Percentiles rank a stretch among this genome's conserved stretches.
Conservation (phyloP, 2,329 filamentous ascomycete genomes). For the Talaromyces amestolkiae region DNA sequence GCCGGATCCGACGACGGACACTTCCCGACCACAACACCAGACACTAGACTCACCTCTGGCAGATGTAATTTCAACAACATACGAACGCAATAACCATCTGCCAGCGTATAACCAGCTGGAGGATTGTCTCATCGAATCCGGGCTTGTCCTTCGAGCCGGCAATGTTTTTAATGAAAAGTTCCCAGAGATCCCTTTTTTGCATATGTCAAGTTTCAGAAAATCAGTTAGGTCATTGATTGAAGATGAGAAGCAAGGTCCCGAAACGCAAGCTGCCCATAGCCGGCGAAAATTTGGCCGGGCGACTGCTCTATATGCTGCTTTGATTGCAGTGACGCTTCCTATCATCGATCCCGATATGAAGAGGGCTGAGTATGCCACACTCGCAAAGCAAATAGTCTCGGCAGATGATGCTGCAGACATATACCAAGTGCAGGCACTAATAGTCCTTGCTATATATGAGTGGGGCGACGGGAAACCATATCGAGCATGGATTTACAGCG, state of each 20-base stretch:
- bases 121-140: conserved; percentile 8
- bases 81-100: background rate
- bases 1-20: background rate
- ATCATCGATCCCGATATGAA: background rate
- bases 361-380: conserved; percentile 21
- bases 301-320: conserved; percentile 13
- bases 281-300: conserved; percentile 16
- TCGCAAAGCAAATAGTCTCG: conserved; percentile 21
- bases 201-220: conserved; percentile 22
- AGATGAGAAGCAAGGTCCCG: background rate
- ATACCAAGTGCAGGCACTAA: conserved; percentile 40
- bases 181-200: conserved; percentile 24
- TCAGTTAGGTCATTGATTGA: conserved; percentile 15
- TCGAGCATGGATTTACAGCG: conserved; percentile 46
- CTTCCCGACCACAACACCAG: background rate
- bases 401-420: conserved; percentile 29
- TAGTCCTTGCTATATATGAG: conserved; percentile 43
- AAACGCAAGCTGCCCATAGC: conserved; percentile 6
- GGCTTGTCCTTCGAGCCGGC: conserved; percentile 20
- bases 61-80: background rate
- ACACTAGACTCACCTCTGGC: background rate
- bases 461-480: conserved; percentile 46
- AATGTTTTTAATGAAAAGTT: conserved; percentile 25
- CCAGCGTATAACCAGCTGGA: background rate
- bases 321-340: background rate